Percentiles rank a stretch among this genome's conserved stretches.
phyloP scores from a whole-genome alignment of 1,139 yeast species.

The Kurtzmaniella quercitrusa region DNA sequence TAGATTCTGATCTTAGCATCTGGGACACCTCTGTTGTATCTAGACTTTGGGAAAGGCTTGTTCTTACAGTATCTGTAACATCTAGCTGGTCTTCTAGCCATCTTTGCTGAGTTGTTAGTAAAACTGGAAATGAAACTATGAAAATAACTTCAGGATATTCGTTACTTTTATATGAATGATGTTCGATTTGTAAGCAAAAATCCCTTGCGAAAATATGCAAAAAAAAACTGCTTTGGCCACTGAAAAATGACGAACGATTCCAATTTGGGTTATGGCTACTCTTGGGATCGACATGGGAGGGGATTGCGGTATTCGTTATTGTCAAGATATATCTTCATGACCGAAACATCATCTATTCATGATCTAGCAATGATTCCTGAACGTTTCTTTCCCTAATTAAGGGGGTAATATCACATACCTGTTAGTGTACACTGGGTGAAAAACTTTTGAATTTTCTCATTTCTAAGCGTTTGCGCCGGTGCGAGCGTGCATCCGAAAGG shows the following conservation, averaged over 20 bases:
- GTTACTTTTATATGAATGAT: not conserved
- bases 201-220: too few species aligned
- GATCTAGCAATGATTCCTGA: too few species aligned
- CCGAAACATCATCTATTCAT: too few species aligned
- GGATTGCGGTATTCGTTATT: too few species aligned
- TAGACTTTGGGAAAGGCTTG: conserved; percentile 99
- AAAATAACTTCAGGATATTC: not conserved
- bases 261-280: too few species aligned
- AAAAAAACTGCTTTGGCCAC: conserved; percentile 1
- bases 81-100: conserved; percentile 99
- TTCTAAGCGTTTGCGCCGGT: not conserved
- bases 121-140: not conserved
- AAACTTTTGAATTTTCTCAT: not conserved
- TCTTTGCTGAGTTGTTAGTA: conserved; percentile 54
- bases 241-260: conserved; percentile 1
- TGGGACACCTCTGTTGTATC: conserved; percentile 99
- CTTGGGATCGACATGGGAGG: too few species aligned
- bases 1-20: conserved; percentile 98
- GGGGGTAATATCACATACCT: not conserved
- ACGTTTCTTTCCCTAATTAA: not conserved
- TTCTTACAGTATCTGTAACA: conserved; percentile 99
- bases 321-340: too few species aligned
- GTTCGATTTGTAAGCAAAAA: conserved; percentile 4
- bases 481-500: not conserved
- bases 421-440: conserved; percentile 1